A percentile compares a stretch with the other conserved stretches of the same genome.
phyloP scores from a whole-genome alignment of 148 eudicot genomes.

The Arctostaphylos glauca region DNA sequence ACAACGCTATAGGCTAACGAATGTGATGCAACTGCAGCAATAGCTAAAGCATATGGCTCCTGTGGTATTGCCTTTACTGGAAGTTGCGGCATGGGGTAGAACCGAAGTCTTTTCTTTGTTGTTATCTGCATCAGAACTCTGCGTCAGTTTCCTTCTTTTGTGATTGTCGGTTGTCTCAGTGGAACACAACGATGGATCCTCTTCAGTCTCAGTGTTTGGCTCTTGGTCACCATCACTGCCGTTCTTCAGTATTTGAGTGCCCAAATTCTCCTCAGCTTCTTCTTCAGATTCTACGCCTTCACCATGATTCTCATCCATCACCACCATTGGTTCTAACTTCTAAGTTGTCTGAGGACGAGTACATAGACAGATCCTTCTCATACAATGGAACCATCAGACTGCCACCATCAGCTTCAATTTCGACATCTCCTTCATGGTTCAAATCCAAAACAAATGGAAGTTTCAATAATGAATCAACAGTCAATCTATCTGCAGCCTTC shows the following conservation, averaged over 20 bases:
- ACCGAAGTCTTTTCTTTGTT: neutral
- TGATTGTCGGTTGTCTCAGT: neutral
- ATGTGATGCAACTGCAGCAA: too few species aligned
- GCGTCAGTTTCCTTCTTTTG: neutral
- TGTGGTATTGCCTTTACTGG: too few species aligned
- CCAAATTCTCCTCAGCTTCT: neutral
- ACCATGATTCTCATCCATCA: too few species aligned
- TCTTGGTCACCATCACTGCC: too few species aligned
- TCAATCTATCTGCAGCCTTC: conserved; percentile 23
- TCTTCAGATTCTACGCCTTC: too few species aligned
- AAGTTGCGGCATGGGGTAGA: neutral
- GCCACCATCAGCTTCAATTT: neutral
- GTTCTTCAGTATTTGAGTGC: too few species aligned
- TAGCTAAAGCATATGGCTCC: too few species aligned
- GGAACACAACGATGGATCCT: too few species aligned
- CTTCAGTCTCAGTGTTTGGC: too few species aligned
- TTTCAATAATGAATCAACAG: conserved; percentile 26
- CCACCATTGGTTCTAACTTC: too few species aligned
- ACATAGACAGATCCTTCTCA: too few species aligned
- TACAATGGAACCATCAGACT: neutral
- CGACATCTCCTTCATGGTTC: neutral
- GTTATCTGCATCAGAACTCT: neutral
- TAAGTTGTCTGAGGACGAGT: too few species aligned
- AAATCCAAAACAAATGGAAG: conserved; percentile 23
- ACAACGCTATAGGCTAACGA: neutral